These are phyloP conservation scores for Microcyclosporella mali DNA, from an alignment of 2,329 filamentous ascomycete genomes.

Conservation along the genomic window DNA sequence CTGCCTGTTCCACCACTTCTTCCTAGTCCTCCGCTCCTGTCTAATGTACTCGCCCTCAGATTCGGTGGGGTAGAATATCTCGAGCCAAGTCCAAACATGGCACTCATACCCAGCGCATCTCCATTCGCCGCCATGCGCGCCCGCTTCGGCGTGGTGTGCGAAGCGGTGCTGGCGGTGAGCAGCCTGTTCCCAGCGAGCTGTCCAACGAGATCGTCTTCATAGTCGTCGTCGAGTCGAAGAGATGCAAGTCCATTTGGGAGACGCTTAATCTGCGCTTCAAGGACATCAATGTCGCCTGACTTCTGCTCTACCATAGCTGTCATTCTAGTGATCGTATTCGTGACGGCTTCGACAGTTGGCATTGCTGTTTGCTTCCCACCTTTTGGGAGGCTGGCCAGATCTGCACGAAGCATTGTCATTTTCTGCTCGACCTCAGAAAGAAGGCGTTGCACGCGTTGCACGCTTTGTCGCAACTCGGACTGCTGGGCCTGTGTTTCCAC, in stretches of 20 bases:
- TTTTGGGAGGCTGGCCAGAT: conserved; percentile 53
- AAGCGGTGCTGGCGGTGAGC: conserved; percentile 28
- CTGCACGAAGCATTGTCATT: conserved; percentile 70
- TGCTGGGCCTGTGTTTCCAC: conserved; percentile 80
- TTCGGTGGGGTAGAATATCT: conserved; percentile 26
- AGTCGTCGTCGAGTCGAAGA: conserved; percentile 27
- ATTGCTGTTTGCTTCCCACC: conserved; percentile 41
- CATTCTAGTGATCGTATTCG: conserved; percentile 88
- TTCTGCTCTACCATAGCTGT: conserved; percentile 86
- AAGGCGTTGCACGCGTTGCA: conserved; percentile 65
- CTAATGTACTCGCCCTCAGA: conserved; percentile 28
- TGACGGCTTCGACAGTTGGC: conserved; percentile 86
- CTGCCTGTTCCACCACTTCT: conserved; percentile 26
- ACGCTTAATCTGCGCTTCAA: conserved; percentile 80
- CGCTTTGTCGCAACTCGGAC: conserved; percentile 71
- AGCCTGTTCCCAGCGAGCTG: conserved; percentile 25
- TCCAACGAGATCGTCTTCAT: conserved; percentile 30
- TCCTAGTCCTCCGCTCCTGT: conserved; percentile 19
- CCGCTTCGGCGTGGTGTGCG: conserved; percentile 33
- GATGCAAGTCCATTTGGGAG: conserved; percentile 39
- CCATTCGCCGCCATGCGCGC: conserved; percentile 26
- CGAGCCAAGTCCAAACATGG: conserved; percentile 27
- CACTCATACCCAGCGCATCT: conserved; percentile 31
- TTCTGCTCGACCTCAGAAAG: conserved; percentile 75
- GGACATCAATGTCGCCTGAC: conserved; percentile 81